phyloP scores from a whole-genome alignment of 2,329 filamentous ascomycete species.

The Neofusicoccum cordaticola region DNA sequence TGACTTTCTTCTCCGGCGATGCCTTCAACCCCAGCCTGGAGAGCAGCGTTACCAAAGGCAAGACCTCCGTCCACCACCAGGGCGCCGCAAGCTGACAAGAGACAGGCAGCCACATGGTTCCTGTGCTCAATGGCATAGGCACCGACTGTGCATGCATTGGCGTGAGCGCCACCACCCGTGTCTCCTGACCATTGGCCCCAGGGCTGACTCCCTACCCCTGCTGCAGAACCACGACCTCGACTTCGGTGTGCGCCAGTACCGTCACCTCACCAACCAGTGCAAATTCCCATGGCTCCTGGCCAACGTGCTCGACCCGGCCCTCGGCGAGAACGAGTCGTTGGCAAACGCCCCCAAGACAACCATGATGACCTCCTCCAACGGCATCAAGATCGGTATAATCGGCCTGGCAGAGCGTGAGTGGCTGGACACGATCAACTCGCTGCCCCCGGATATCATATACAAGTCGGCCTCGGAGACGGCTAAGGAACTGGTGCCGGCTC shows the following conservation, averaged over 20 bases:
- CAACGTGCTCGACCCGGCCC: constrained; percentile 79
- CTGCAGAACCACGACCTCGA: constrained; percentile 83
- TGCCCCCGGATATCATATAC: constrained; percentile 81
- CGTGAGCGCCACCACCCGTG: constrained; percentile 48
- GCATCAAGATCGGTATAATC: constrained; percentile 80
- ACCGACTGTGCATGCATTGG: constrained; percentile 81
- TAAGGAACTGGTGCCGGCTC: constrained; percentile 67
- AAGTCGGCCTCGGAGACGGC: constrained; percentile 74
- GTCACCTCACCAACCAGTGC: constrained; percentile 69
- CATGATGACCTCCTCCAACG: constrained; percentile 77
- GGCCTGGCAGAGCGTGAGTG: constrained; percentile 85
- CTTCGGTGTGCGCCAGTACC: constrained; percentile 81
- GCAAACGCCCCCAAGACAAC: constrained; percentile 72
- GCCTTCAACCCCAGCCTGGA: constrained; percentile 90
- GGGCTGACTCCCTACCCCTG: neutral
- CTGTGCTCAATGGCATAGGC: constrained; percentile 72
- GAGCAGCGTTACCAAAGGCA: constrained; percentile 83
- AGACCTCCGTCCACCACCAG: constrained; percentile 17
- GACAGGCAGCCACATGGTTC: constrained; percentile 77
- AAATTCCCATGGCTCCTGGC: constrained; percentile 86
- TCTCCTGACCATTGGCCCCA: neutral
- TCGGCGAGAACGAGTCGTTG: constrained; percentile 72
- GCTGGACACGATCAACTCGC: constrained; percentile 81
- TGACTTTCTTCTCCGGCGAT: constrained; percentile 88
- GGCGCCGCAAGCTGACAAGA: neutral